Conservation (phyloP, 1,139 yeast species). For the Blastobotrys raffinosifermentans region DNA sequence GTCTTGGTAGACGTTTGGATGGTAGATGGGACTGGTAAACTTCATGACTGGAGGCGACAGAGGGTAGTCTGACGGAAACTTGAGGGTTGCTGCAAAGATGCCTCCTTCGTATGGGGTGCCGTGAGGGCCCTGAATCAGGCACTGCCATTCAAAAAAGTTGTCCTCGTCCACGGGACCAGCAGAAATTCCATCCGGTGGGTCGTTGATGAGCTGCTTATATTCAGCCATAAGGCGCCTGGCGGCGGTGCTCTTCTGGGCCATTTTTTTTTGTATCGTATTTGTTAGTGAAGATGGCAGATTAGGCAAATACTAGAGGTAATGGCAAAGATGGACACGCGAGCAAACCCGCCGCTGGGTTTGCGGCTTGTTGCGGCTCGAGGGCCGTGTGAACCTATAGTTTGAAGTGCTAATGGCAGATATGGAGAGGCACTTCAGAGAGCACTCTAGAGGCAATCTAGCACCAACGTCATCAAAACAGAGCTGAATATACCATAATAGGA, state of each 20-base stretch:
- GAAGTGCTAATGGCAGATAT: no score
- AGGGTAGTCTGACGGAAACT: constrained; percentile 89
- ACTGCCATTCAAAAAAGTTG: constrained; percentile 83
- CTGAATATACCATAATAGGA: no score
- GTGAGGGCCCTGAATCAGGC: constrained; percentile 87
- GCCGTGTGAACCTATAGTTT: no score
- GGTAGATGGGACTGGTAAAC: constrained; percentile 80
- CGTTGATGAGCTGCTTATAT: constrained; percentile 74
- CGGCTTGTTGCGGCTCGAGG: no score
- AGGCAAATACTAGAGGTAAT: no score
- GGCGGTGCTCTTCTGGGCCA: no score
- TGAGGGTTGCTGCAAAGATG: constrained; percentile 73
- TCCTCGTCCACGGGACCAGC: constrained; percentile 88
- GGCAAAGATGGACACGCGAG: no score
- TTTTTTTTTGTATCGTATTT: constrained; percentile 10
- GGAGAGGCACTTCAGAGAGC: no score
- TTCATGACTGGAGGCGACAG: constrained; percentile 81
- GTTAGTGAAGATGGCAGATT: no score
- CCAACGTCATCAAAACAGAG: no score
- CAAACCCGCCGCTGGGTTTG: no score
- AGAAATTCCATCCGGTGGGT: constrained; percentile 90
- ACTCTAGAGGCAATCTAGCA: no score
- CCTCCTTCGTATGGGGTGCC: constrained; percentile 94
- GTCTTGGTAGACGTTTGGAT: constrained; percentile 89
- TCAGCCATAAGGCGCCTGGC: constrained; percentile 82